Evolutionary conservation across 768 basidiomycete genomes (phyloP).

Genomic region (Porphyrellus cyaneotinctus): DNA sequence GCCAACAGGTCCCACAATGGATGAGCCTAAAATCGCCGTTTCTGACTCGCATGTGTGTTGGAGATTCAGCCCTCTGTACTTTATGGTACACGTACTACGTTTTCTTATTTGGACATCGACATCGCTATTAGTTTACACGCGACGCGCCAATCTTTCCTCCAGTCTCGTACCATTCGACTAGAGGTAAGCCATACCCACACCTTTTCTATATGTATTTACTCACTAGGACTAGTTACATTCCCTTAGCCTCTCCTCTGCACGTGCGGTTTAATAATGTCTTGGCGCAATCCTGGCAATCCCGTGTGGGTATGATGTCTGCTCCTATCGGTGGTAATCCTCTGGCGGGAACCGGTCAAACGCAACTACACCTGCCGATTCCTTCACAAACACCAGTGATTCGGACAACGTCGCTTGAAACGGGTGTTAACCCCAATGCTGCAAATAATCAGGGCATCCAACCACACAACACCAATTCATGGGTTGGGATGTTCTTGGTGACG

Average conservation of each 20-base stretch:
- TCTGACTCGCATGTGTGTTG: slow-evolving; percentile 28
- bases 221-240: no score
- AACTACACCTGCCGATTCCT: neutral
- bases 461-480: slow-evolving; percentile 35
- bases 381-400: slow-evolving; percentile 22
- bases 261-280: no score
- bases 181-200: no score
- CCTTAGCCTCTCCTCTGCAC: no score
- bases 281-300: slow-evolving; percentile 28
- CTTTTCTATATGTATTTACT: no score
- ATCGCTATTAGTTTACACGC: no score
- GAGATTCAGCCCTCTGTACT: no score
- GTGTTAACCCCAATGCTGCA: neutral
- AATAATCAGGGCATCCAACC: neutral
- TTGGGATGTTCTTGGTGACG: slow-evolving; percentile 45
- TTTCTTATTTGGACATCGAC: no score
- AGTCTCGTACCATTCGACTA: no score
- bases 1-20: neutral
- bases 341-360: slow-evolving; percentile 15
- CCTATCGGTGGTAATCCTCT: slow-evolving; percentile 7
- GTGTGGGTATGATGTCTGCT: slow-evolving; percentile 16
- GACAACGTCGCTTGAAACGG: slow-evolving; percentile 10
- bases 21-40: slow-evolving; percentile 19
- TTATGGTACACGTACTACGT: no score
- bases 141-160: no score